These are phyloP conservation scores for Corylus americana DNA, from an alignment of 306 rosid genomes.

Conservation along the genomic window DNA sequence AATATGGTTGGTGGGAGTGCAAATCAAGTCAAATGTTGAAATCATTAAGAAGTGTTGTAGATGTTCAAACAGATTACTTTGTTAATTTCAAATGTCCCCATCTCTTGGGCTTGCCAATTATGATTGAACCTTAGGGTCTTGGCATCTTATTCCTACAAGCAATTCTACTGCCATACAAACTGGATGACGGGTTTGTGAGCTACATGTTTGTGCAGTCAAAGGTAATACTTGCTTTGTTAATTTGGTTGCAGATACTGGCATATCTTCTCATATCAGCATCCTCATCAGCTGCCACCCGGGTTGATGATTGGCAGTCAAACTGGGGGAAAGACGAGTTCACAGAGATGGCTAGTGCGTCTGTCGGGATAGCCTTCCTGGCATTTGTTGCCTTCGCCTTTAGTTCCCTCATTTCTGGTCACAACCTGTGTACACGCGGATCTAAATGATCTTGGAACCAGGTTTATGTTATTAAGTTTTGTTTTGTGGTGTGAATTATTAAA, in stretches of 20 bases:
- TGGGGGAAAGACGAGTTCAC: conserved; percentile 99
- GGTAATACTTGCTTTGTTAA: conserved; percentile 1
- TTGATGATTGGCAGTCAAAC: conserved; percentile 93
- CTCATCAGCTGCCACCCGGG: conserved; percentile 88
- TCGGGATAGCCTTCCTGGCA: conserved; percentile 83
- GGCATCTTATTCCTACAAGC: background rate
- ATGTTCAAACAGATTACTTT: background rate
- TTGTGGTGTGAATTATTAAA: background rate
- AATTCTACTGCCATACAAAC: too few relatives aligned
- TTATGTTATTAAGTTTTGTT: background rate
- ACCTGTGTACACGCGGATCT: conserved; percentile 56
- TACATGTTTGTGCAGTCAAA: background rate
- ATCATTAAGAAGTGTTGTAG: background rate
- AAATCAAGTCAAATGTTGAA: background rate
- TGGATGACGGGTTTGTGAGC: background rate
- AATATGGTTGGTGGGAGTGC: background rate
- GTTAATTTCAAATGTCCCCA: background rate
- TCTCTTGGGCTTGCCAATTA: background rate
- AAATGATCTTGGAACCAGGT: conserved; percentile 27
- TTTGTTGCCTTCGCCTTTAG: conserved; percentile 85
- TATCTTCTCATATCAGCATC: conserved; percentile 93
- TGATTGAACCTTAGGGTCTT: background rate
- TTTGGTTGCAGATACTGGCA: conserved; percentile 64
- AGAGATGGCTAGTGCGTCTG: conserved; percentile 84
- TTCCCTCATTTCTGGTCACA: conserved; percentile 85